phyloP scores from a whole-genome alignment of 164 flowering plant species.

The Pachysandra terminalis region DNA sequence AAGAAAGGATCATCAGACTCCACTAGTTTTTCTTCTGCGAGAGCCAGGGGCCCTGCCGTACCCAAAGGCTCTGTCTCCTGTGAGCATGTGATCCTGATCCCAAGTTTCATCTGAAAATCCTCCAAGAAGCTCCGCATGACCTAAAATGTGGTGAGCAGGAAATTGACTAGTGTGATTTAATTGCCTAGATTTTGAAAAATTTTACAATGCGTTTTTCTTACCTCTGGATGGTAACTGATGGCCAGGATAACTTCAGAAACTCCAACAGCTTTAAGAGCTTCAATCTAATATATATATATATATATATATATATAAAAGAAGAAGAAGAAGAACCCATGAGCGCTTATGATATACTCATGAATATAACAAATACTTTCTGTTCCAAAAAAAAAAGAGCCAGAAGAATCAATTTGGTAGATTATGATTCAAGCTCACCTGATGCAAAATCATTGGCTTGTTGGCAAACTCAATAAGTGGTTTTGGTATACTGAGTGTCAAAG shows the following conservation, averaged over 20 bases:
- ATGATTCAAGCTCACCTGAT: slow-evolving; percentile 16
- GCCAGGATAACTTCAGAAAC: slow-evolving; percentile 26
- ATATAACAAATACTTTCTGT: too few relatives aligned
- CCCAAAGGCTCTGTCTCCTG: slow-evolving; percentile 26
- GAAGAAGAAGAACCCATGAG: background rate
- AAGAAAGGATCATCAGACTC: slow-evolving; percentile 21
- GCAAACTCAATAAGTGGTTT: slow-evolving; percentile 27
- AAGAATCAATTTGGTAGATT: too few relatives aligned
- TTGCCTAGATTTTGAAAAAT: background rate
- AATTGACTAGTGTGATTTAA: background rate
- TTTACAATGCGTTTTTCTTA: slow-evolving; percentile 1
- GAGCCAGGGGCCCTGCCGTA: slow-evolving; percentile 28
- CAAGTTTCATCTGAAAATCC: slow-evolving; percentile 21
- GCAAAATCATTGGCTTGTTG: slow-evolving; percentile 25
- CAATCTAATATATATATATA: slow-evolving; percentile 20
- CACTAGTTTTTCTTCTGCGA: slow-evolving; percentile 18
- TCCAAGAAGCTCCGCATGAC: slow-evolving; percentile 23
- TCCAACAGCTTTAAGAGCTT: slow-evolving; percentile 25
- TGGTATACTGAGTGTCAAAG: slow-evolving; percentile 24
- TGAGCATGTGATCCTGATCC: slow-evolving; percentile 25
- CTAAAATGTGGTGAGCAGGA: background rate
- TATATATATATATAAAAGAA: too few relatives aligned
- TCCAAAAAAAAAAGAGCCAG: too few relatives aligned
- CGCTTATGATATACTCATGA: background rate
- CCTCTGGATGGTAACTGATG: slow-evolving; percentile 28